These are phyloP conservation scores for Lanzia echinophila DNA, from an alignment of 2,329 filamentous ascomycete species.

Conservation along the genomic window DNA sequence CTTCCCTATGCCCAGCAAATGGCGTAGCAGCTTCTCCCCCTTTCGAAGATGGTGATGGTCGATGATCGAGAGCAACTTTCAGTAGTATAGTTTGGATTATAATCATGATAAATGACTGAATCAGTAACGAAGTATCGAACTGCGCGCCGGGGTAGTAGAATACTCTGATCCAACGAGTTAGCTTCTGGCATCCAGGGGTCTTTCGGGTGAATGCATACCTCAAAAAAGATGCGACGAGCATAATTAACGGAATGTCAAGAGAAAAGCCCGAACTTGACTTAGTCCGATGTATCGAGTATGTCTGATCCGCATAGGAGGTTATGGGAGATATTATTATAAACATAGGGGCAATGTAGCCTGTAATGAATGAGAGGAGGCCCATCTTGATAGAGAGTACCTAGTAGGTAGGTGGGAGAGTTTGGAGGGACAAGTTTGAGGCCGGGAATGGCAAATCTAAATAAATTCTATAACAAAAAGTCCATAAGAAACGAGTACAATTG, in stretches of 20 bases:
- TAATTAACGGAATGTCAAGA: conserved; percentile 64
- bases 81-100: conserved; percentile 55
- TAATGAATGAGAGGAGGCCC: conserved; percentile 32
- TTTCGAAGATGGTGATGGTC: conserved; percentile 52
- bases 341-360: conserved; percentile 53
- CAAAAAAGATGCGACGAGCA: conserved; percentile 61
- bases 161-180: conserved; percentile 39
- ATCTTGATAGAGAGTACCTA: conserved; percentile 16
- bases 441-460: conserved; percentile 1
- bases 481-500: background rate
- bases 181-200: background rate
- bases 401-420: background rate
- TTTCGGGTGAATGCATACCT: conserved; percentile 38
- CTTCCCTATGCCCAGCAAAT: conserved; percentile 44
- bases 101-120: conserved; percentile 62
- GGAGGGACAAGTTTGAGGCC: background rate
- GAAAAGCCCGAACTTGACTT: conserved; percentile 64
- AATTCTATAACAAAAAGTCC: conserved; percentile 2
- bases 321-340: conserved; percentile 59
- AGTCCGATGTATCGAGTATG: conserved; percentile 55
- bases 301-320: conserved; percentile 60
- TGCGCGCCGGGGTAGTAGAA: conserved; percentile 64
- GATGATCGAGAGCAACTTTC: conserved; percentile 62
- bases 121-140: conserved; percentile 56
- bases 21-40: conserved; percentile 55